Evolutionary conservation across 2,329 filamentous ascomycete species (phyloP), one percentile per base, ranked within the genome.

Genomic region (Epichloe festucae): DNA sequence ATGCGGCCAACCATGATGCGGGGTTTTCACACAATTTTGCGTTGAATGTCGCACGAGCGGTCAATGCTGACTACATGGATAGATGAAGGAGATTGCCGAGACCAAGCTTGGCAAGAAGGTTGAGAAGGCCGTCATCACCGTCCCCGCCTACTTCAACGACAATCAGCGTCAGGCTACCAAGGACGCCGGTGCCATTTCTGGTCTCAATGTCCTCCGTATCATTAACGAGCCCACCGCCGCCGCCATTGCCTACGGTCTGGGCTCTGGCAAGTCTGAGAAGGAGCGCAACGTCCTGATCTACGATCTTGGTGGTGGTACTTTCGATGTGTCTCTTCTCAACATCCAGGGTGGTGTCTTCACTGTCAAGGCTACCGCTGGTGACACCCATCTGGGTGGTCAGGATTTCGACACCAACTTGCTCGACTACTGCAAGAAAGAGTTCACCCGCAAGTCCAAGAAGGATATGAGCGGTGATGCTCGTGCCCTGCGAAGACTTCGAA

Each of bases 11-110:
- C 27, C 27, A 31, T 31, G 19, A n/a, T 45, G 5, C 15, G 19
- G 4, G 17, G 12, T 21, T 36, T 39, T 23, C 17, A 1, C 15
- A 5, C 2, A 5, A 10, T 43, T 7, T 8, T 21, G 41, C 21
- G 6, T 23, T 17, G 7, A 10, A 14, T 21, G 14, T 31, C 42
- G 27, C 42, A 43, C 12, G 27, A n/a, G 27, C 11, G 38, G 8
- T 43, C 36, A 21, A 41, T 51, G 38, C 56, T 62, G 53, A 61
- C 53, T 35, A 35, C 21, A 15, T 19, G 48, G 61, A 62, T 65
- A 95, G 91, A 96, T 97, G 91, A 95, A 95, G 82, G 93, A 98
- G 76, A 89, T 96, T 70, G 93, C 93, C 66, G 93, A 98, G 81
- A 81, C 79, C 73, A 97, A 98, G 82, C 84, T 98, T 65, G 93